A percentile compares a stretch with the other conserved stretches of the same genome.
Conservation (phyloP, 2,329 filamentous ascomycete species). For the Arthrobotrys entomopaga region DNA sequence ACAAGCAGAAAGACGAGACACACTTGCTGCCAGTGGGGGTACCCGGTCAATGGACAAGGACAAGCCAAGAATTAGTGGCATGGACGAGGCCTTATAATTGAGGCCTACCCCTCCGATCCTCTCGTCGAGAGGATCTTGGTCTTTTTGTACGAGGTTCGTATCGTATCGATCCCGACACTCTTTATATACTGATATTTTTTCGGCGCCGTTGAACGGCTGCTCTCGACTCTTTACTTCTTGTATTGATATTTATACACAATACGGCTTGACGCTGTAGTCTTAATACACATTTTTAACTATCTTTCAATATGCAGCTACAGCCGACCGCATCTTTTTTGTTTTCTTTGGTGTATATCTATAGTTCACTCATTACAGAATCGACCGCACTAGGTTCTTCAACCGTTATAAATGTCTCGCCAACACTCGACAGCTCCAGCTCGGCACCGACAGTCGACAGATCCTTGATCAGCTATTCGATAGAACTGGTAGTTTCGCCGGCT, state of each 20-base stretch:
- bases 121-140: background rate
- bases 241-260: background rate
- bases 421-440: constrained; percentile 17
- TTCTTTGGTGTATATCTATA: constrained; percentile 24
- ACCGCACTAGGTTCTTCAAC: constrained; percentile 15
- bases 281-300: constrained; percentile 4
- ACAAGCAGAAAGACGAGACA: background rate
- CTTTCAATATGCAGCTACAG: constrained; percentile 23
- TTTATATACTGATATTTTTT: background rate
- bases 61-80: background rate
- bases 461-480: constrained; percentile 43
- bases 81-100: constrained; percentile 1
- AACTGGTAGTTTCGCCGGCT: constrained; percentile 16
- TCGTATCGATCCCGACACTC: background rate
- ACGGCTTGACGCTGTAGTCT: constrained; percentile 12
- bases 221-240: background rate
- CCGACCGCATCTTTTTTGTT: constrained; percentile 22
- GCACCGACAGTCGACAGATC: constrained; percentile 44
- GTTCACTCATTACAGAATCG: constrained; percentile 29
- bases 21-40: too few species aligned
- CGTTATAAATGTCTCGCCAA: constrained; percentile 42
- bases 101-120: constrained; percentile 1
- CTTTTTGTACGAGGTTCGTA: constrained; percentile 6
- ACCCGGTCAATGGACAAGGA: too few species aligned
- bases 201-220: constrained; percentile 16